Percentiles rank a stretch among this genome's conserved stretches.
phyloP scores from a whole-genome alignment of 495 filamentous ascomycete species.

The Beverwykella pulmonaria region DNA sequence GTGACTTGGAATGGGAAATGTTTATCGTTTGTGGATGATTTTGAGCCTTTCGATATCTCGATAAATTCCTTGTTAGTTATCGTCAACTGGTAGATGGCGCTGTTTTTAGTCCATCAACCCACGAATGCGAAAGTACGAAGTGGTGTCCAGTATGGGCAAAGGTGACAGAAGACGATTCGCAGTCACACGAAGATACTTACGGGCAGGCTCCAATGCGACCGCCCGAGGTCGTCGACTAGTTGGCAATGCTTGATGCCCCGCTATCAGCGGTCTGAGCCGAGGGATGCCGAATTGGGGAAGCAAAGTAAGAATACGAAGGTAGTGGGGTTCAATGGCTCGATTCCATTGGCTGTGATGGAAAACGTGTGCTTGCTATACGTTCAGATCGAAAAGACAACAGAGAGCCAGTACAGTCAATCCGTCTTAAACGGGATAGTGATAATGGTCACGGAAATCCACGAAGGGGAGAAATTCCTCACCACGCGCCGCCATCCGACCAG shows the following conservation, averaged over 20 bases:
- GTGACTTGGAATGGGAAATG: background rate
- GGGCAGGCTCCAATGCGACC: too few relatives aligned
- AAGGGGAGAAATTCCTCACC: constrained; percentile 44
- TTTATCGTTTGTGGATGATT: background rate
- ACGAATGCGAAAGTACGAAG: too few relatives aligned
- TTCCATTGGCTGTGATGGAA: too few relatives aligned
- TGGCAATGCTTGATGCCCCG: background rate
- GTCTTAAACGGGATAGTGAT: constrained; percentile 42
- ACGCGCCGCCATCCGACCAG: constrained; percentile 42
- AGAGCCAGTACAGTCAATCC: constrained; percentile 43
- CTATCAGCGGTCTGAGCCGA: constrained; percentile 5
- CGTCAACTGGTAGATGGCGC: too few relatives aligned
- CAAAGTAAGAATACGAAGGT: too few relatives aligned
- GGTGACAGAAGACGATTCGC: too few relatives aligned
- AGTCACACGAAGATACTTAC: background rate
- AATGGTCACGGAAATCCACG: constrained; percentile 47
- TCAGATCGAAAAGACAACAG: constrained; percentile 44
- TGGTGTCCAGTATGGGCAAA: too few relatives aligned
- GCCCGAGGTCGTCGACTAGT: constrained; percentile 4
- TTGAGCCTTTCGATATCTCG: too few relatives aligned
- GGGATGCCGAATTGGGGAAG: constrained; percentile 2
- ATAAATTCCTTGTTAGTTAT: too few relatives aligned
- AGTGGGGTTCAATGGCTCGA: too few relatives aligned
- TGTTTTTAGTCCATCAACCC: too few relatives aligned
- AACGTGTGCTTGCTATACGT: too few relatives aligned